A percentile compares a stretch with the other conserved stretches of the same genome.
phyloP scores from a whole-genome alignment of 78 protist species.

The Dictyostelium brefeldianum region DNA sequence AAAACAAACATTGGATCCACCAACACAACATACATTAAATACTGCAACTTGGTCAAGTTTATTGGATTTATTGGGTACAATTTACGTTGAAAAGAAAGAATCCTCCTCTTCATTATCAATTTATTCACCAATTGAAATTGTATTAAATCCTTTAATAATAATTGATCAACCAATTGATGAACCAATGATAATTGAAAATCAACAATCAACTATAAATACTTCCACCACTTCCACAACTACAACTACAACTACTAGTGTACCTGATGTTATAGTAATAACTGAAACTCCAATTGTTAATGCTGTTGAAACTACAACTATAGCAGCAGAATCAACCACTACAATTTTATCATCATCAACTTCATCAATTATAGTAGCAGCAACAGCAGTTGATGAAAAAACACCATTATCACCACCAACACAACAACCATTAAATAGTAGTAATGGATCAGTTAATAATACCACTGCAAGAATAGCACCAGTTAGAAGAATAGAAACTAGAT shows the following conservation, averaged over 20 bases:
- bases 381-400: neutral
- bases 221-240: neutral
- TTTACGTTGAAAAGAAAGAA: constrained; percentile 6
- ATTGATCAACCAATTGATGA: neutral
- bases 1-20: neutral
- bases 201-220: neutral
- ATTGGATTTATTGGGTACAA: neutral
- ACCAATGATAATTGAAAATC: neutral
- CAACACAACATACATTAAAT: neutral
- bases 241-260: neutral
- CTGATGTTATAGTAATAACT: neutral
- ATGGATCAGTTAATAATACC: neutral
- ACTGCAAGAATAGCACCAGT: neutral
- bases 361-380: neutral
- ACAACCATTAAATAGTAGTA: constrained; percentile 14
- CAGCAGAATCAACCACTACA: neutral
- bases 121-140: constrained; percentile 20
- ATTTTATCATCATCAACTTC: neutral
- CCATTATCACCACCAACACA: constrained; percentile 12
- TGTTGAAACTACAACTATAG: neutral
- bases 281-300: neutral
- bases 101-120: neutral
- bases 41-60: constrained; percentile 5
- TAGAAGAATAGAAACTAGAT: constrained; percentile 42
- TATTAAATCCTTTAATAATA: neutral